These are phyloP conservation scores for Xylaria telfairii DNA, from an alignment of 495 filamentous ascomycete genomes.

Conservation along the genomic window DNA sequence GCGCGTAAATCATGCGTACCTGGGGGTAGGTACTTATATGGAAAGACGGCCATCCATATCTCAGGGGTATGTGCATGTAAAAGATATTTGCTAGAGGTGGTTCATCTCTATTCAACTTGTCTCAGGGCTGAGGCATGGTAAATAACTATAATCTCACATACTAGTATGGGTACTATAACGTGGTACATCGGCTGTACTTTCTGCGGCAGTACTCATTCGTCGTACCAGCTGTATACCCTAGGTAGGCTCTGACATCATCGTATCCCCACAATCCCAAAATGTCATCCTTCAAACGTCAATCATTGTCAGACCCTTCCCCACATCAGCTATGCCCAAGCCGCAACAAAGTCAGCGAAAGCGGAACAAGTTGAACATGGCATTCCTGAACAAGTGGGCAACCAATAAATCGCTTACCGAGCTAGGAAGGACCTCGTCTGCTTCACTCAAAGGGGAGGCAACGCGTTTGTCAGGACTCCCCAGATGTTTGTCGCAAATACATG, in stretches of 20 bases:
- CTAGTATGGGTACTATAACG: neutral
- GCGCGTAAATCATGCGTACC: neutral
- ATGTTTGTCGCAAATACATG: neutral
- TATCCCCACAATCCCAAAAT: conserved; percentile 14
- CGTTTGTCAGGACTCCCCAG: neutral
- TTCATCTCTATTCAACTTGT: neutral
- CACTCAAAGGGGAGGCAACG: too few relatives aligned
- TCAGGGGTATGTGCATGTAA: too few relatives aligned
- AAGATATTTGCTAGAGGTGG: too few relatives aligned
- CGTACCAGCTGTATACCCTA: neutral
- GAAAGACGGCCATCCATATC: too few relatives aligned
- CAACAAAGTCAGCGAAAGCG: neutral
- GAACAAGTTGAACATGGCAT: neutral
- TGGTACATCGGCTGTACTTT: conserved; percentile 10
- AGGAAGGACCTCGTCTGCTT: neutral
- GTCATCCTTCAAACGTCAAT: conserved; percentile 15
- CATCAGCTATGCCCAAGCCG: neutral
- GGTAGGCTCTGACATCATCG: conserved; percentile 24
- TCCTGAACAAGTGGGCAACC: neutral
- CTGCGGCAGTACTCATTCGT: neutral
- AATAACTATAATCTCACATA: neutral
- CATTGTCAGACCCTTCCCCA: conserved; percentile 16
- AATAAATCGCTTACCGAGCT: neutral
- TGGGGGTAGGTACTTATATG: too few relatives aligned
- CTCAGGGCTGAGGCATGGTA: neutral